Evolutionary conservation across 164 flowering plant species (phyloP).

Genomic region (Tetrastigma voinierianum): DNA sequence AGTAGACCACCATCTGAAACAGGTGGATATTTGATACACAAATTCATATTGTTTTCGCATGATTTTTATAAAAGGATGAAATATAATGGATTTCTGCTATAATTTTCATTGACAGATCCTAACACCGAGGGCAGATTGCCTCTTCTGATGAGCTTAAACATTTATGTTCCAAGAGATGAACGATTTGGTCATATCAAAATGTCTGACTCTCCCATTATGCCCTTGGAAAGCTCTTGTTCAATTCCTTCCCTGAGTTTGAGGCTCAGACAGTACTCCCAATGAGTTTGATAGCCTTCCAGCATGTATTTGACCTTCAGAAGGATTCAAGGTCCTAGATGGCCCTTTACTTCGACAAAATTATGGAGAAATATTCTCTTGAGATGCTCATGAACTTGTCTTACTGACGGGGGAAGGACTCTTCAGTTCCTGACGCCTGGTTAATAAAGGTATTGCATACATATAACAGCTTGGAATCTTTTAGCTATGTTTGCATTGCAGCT

Average conservation of each 20-base stretch:
- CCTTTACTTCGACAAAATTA: slow-evolving; percentile 34
- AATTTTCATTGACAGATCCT: slow-evolving; percentile 32
- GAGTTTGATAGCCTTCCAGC: slow-evolving; percentile 56
- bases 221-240: slow-evolving; percentile 47
- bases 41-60: no score
- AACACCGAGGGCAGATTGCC: slow-evolving; percentile 44
- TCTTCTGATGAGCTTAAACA: slow-evolving; percentile 27
- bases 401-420: slow-evolving; percentile 44
- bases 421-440: slow-evolving; percentile 67
- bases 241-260: slow-evolving; percentile 49
- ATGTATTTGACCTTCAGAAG: slow-evolving; percentile 44
- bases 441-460: slow-evolving; percentile 44
- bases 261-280: slow-evolving; percentile 35
- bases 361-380: slow-evolving; percentile 39
- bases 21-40: slow-evolving; percentile 30
- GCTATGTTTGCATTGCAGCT: neutral
- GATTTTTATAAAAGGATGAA: no score
- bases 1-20: slow-evolving; percentile 51
- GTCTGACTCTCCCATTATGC: slow-evolving; percentile 49
- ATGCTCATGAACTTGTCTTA: slow-evolving; percentile 39
- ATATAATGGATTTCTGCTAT: no score
- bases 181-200: slow-evolving; percentile 51
- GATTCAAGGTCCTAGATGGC: no score
- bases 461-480: neutral
- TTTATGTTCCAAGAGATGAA: slow-evolving; percentile 66